Percentiles rank a stretch among this genome's conserved stretches.
These are phyloP conservation scores for Corynascus novoguineensis DNA, from an alignment of 495 filamentous ascomycete species.

Conservation along the genomic window DNA sequence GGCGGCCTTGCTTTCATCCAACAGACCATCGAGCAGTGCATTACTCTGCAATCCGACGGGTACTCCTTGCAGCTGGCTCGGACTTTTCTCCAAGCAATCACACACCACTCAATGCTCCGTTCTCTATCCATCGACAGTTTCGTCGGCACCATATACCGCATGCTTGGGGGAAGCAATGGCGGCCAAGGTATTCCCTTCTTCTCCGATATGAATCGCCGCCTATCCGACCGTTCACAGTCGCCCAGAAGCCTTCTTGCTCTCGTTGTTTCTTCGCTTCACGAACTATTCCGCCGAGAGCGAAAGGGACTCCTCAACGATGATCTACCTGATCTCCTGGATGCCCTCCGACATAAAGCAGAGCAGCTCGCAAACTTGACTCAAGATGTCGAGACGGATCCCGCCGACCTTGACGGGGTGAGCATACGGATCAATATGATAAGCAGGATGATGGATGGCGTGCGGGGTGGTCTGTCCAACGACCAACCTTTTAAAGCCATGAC, in stretches of 20 bases:
- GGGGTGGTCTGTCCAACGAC: neutral
- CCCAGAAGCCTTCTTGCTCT: neutral
- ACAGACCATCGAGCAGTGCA: neutral
- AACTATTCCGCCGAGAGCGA: slow-evolving; percentile 12
- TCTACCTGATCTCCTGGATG: neutral
- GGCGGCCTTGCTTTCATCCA: neutral
- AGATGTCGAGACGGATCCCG: neutral
- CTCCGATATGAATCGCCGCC: neutral
- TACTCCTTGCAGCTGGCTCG: neutral
- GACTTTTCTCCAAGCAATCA: neutral
- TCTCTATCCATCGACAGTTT: slow-evolving; percentile 11
- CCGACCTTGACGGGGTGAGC: neutral
- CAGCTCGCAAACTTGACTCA: neutral
- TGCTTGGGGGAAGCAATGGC: slow-evolving; percentile 7
- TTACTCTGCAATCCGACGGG: neutral
- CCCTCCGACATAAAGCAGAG: neutral
- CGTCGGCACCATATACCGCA: slow-evolving; percentile 12
- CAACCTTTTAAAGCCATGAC: neutral
- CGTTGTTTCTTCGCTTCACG: neutral
- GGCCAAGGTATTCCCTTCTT: slow-evolving; percentile 6
- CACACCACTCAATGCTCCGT: slow-evolving; percentile 7
- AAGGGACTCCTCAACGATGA: slow-evolving; percentile 11
- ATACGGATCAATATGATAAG: neutral
- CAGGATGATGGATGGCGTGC: slow-evolving; percentile 3
- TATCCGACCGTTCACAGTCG: neutral